Base-by-base conservation (phyloP, 2,329 filamentous ascomycete species). In the Colletotrichum trifolii region DNA sequence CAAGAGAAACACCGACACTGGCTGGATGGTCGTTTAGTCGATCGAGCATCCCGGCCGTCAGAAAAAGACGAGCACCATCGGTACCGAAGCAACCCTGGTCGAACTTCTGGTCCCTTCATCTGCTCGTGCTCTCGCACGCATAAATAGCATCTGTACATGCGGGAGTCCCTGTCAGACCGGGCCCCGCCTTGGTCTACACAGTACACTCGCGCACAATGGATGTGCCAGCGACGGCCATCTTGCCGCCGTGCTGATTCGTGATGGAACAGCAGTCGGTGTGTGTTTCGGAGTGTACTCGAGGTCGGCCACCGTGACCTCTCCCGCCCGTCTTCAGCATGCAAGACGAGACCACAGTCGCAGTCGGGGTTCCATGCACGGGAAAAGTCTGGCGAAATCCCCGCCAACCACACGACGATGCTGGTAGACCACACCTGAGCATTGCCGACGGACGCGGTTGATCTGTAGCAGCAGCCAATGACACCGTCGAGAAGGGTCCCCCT, bases 391-490 rank as follows among this genome's bases (percentile, higher is more conserved):
- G 11, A 25, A 42, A 40, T 39, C 36, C 36, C 50, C 15, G 33
- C 42, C 50, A 55, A 46, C 34, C 42, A 54, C n/a, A 42, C 53
- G 5, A 13, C 25, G 12, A 33, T 34, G 43, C 47, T 36, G 47
- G 25, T 5, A 25, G 25, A 25, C 25, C 25, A 25, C 25, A 43
- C 35, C 34, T 58, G 59, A 54, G 52, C 60, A 39, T 46, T 50
- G 62, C 62, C 60, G 54, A 49, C 48, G 53, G 42, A 59, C 45
- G 53, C 35, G 59, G 46, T 66, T 54, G 48, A 56, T 62, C 43
- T 17, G 35, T 33, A 12, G 34, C 43, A 33, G 38, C 64, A 64
- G 66, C 74, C 76, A 78, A 78, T 78, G 60, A 71, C 68, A 61
- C 54, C 48, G 34, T 54, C 47, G 25, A 55, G 63, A 73, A 72